A percentile compares a stretch with the other conserved stretches of the same genome.
phyloP scores from a whole-genome alignment of 441 rosid genomes.

The Mallotus japonicus region DNA sequence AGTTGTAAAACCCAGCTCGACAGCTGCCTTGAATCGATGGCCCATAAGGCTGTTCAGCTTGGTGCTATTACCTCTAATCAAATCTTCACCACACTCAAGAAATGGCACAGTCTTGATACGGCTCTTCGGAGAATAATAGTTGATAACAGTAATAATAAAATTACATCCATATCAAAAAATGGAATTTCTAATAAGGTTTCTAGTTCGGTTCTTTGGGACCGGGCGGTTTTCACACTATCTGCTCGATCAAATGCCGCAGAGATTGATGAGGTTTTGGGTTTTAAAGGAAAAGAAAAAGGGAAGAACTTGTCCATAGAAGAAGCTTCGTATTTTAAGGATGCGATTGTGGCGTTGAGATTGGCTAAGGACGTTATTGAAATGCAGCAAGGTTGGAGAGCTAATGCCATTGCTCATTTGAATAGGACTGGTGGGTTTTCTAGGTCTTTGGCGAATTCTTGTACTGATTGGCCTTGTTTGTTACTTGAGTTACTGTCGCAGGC shows the following conservation, averaged over 20 bases:
- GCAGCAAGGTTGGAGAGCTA: slow-evolving; percentile 75
- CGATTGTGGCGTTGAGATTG: slow-evolving; percentile 65
- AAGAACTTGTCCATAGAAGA: slow-evolving; percentile 66
- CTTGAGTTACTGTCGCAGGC: slow-evolving; percentile 86
- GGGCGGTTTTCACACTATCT: slow-evolving; percentile 65
- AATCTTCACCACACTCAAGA: slow-evolving; percentile 69
- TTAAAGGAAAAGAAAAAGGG: slow-evolving; percentile 47
- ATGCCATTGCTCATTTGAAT: slow-evolving; percentile 82
- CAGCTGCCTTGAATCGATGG: slow-evolving; percentile 84
- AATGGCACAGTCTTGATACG: slow-evolving; percentile 73
- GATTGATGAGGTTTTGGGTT: slow-evolving; percentile 57
- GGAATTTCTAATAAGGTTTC: slow-evolving; percentile 50
- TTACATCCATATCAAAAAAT: slow-evolving; percentile 28
- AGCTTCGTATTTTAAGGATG: slow-evolving; percentile 75
- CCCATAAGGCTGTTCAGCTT: slow-evolving; percentile 57
- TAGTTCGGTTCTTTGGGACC: slow-evolving; percentile 68
- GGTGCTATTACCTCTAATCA: slow-evolving; percentile 78
- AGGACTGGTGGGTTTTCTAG: slow-evolving; percentile 70
- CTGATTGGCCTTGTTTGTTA: slow-evolving; percentile 92
- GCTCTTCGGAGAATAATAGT: slow-evolving; percentile 56
- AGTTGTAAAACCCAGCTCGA: slow-evolving; percentile 77
- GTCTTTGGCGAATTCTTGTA: slow-evolving; percentile 73
- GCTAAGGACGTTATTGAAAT: slow-evolving; percentile 73
- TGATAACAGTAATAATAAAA: slow-evolving; percentile 23
- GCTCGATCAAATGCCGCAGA: slow-evolving; percentile 69